Evolutionary conservation across 1,284 basidiomycete species (phyloP).

Genomic region (Anthracocystis setariae): DNA sequence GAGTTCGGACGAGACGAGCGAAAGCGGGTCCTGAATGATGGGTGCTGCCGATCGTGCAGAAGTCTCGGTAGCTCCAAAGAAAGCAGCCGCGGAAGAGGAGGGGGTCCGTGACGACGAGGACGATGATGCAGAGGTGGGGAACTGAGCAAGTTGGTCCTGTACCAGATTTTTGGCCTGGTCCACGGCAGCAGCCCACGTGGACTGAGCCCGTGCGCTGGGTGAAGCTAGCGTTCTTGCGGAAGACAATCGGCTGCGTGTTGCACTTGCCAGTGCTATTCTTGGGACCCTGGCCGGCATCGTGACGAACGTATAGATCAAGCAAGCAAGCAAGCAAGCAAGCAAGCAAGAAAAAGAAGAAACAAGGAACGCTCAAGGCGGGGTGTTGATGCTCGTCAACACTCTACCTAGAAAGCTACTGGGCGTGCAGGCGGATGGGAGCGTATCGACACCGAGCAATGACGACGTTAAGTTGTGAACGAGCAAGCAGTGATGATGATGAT

Average conservation of each 20-base stretch:
- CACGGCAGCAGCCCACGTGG: constrained; percentile 43
- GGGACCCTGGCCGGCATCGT: constrained; percentile 30
- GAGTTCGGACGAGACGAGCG: constrained; percentile 72
- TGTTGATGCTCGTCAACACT: too few species aligned
- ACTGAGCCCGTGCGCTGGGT: constrained; percentile 23
- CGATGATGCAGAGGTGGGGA: constrained; percentile 20
- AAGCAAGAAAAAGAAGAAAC: too few species aligned
- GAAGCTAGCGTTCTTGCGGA: constrained; percentile 5
- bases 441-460: not conserved
- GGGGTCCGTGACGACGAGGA: constrained; percentile 13
- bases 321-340: too few species aligned
- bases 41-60: constrained; percentile 13
- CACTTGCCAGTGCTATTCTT: constrained; percentile 13
- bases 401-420: too few species aligned
- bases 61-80: constrained; percentile 32
- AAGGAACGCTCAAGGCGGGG: too few species aligned
- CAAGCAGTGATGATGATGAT: too few species aligned
- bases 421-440: too few species aligned
- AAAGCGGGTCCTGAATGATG: constrained; percentile 57
- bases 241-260: constrained; percentile 4
- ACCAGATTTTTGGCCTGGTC: constrained; percentile 47
- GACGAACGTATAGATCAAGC: not conserved
- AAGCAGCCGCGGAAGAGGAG: constrained; percentile 27
- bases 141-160: constrained; percentile 37
- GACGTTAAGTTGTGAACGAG: not conserved